Conservation (phyloP, 768 basidiomycete species). For the Kwoniella dendrophila region DNA sequence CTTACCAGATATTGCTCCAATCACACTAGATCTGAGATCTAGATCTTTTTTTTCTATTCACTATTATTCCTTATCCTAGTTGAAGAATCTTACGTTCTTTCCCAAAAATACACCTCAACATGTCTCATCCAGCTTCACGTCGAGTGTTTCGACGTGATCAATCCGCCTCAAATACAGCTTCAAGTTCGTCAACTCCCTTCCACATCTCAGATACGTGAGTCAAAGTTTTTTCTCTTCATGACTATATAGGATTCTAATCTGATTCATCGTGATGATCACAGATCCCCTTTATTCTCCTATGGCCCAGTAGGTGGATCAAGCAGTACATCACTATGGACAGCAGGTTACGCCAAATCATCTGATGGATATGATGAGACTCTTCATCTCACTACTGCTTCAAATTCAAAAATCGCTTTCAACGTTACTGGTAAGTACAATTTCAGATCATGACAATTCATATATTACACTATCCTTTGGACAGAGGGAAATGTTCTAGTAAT, state of each 20-base stretch:
- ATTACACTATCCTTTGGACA: neutral
- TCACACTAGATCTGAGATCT: no score
- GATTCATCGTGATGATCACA: neutral
- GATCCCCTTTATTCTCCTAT: conserved; percentile 37
- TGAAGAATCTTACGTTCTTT: neutral
- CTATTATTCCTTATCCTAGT: neutral
- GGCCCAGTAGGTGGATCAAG: conserved; percentile 1
- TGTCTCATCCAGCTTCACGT: neutral
- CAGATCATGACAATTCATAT: neutral
- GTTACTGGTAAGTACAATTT: conserved; percentile 31
- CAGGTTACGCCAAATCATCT: conserved; percentile 38
- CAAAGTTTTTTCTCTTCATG: neutral
- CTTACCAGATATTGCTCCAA: neutral
- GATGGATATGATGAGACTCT: conserved; percentile 46
- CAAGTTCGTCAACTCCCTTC: conserved; percentile 23
- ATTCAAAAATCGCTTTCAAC: conserved; percentile 34
- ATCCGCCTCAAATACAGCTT: conserved; percentile 5
- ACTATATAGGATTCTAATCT: neutral
- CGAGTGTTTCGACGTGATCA: conserved; percentile 4
- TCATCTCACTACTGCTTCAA: conserved; percentile 25
- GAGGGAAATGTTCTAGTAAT: neutral
- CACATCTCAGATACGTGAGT: conserved; percentile 45
- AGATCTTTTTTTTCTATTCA: no score
- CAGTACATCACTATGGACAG: conserved; percentile 32
- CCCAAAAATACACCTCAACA: neutral